These are phyloP conservation scores for Ascochyta lentis DNA, from an alignment of 2,329 filamentous ascomycete genomes.

Conservation along the genomic window DNA sequence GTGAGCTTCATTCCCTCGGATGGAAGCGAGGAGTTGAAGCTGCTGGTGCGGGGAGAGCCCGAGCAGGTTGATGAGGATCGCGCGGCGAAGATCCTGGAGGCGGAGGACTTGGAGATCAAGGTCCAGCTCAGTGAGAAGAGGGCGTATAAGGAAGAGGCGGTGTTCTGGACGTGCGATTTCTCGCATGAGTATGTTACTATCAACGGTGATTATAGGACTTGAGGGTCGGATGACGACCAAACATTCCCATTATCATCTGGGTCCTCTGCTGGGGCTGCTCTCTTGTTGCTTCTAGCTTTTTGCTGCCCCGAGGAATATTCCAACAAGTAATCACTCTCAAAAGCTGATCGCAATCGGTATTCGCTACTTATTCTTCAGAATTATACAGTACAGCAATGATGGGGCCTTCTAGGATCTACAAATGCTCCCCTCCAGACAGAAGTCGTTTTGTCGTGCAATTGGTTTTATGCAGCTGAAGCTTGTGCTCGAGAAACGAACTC, in stretches of 20 bases:
- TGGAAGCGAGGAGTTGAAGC: slow-evolving; percentile 76
- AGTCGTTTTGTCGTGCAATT: too few relatives aligned
- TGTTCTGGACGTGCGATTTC: slow-evolving; percentile 87
- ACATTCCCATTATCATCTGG: neutral
- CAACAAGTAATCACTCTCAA: too few relatives aligned
- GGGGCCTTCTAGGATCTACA: too few relatives aligned
- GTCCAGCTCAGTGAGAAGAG: slow-evolving; percentile 72
- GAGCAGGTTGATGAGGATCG: slow-evolving; percentile 78
- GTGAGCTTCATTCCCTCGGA: slow-evolving; percentile 81
- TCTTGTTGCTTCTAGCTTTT: neutral
- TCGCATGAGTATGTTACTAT: slow-evolving; percentile 81
- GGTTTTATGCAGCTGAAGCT: too few relatives aligned
- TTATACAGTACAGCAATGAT: too few relatives aligned
- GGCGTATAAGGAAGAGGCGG: slow-evolving; percentile 64
- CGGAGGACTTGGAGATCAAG: slow-evolving; percentile 78
- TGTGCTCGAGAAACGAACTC: too few relatives aligned
- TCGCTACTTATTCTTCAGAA: too few relatives aligned
- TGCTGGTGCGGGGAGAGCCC: slow-evolving; percentile 80
- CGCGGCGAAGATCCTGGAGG: slow-evolving; percentile 77
- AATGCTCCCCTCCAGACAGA: too few relatives aligned
- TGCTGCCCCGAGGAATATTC: neutral
- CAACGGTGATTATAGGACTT: slow-evolving; percentile 70
- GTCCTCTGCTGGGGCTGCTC: too few relatives aligned
- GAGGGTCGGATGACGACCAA: neutral
- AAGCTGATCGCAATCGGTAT: too few relatives aligned